Percentiles rank a stretch among this genome's conserved stretches.
Conservation (phyloP, 345 rosid species). For the Salix viminalis region DNA sequence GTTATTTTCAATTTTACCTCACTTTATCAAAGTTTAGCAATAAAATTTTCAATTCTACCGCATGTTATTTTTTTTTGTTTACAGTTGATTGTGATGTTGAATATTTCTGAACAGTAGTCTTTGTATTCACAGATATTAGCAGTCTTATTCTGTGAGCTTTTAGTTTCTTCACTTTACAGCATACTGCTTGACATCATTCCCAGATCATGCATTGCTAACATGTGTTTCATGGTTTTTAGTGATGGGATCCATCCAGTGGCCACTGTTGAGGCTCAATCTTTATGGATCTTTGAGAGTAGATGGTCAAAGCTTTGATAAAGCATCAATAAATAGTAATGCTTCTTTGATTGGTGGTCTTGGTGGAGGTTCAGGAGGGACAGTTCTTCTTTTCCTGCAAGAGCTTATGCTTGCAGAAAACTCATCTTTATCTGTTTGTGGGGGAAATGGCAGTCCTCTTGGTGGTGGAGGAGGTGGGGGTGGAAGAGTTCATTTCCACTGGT, state of each 20-base stretch:
- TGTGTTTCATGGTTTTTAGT: conserved; percentile 44
- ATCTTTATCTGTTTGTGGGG: conserved; percentile 68
- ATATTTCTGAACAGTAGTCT: conserved; percentile 3
- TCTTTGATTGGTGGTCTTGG: conserved; percentile 86
- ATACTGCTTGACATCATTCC: neutral
- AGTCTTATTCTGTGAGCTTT: neutral
- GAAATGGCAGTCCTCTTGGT: conserved; percentile 77
- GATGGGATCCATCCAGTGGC: conserved; percentile 87
- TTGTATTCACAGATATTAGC: neutral
- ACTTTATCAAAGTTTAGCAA: neutral
- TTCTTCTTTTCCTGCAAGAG: conserved; percentile 92
- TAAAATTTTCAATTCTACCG: neutral
- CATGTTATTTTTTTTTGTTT: conserved; percentile 10
- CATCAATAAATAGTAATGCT: conserved; percentile 34
- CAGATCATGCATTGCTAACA: conserved; percentile 13
- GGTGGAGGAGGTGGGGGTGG: conserved; percentile 99
- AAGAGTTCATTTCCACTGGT: conserved; percentile 97
- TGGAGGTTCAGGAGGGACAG: conserved; percentile 96
- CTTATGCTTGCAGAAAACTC: conserved; percentile 64
- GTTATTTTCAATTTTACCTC: neutral
- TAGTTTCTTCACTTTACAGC: neutral
- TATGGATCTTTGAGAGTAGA: conserved; percentile 74
- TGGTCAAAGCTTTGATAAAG: conserved; percentile 69
- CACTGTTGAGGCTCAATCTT: conserved; percentile 60
- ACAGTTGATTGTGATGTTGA: neutral